A percentile compares a stretch with the other conserved stretches of the same genome.
phyloP scores from a whole-genome alignment of 495 filamentous ascomycete genomes.

The Neurospora tetraspora region DNA sequence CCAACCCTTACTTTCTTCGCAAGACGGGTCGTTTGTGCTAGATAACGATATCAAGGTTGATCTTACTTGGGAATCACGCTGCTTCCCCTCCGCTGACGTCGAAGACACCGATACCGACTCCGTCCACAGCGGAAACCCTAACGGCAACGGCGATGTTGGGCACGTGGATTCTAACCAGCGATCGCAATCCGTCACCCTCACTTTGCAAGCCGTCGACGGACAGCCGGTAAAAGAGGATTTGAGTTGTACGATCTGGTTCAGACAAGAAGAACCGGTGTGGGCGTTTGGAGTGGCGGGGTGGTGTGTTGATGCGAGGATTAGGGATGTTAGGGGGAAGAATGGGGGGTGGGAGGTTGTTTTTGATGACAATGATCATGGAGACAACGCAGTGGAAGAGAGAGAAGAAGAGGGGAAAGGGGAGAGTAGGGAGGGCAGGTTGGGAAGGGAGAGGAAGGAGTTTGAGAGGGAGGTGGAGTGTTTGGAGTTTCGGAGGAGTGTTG shows the following conservation, averaged over 20 bases:
- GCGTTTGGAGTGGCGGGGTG: neutral
- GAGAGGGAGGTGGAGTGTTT: neutral
- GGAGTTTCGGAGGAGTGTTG: neutral
- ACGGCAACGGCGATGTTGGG: neutral
- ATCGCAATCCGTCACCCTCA: neutral
- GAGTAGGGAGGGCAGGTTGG: neutral
- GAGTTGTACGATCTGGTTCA: neutral
- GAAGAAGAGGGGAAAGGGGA: neutral
- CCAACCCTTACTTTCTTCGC: slow-evolving; percentile 19
- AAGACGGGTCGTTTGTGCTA: slow-evolving; percentile 21
- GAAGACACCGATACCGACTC: slow-evolving; percentile 24
- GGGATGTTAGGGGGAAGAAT: neutral
- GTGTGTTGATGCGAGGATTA: neutral
- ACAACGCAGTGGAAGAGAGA: no score
- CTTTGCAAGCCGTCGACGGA: neutral
- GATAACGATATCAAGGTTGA: slow-evolving; percentile 16
- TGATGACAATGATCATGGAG: neutral
- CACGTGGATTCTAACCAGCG: neutral
- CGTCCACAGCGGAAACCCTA: neutral
- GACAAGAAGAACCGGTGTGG: neutral
- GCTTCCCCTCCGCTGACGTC: no score
- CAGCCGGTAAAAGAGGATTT: neutral
- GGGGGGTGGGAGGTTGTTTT: neutral
- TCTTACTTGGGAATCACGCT: slow-evolving; percentile 30
- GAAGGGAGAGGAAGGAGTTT: neutral